These are phyloP conservation scores for Cantharellus anzutake DNA, from an alignment of 768 basidiomycete genomes.

Conservation along the genomic window DNA sequence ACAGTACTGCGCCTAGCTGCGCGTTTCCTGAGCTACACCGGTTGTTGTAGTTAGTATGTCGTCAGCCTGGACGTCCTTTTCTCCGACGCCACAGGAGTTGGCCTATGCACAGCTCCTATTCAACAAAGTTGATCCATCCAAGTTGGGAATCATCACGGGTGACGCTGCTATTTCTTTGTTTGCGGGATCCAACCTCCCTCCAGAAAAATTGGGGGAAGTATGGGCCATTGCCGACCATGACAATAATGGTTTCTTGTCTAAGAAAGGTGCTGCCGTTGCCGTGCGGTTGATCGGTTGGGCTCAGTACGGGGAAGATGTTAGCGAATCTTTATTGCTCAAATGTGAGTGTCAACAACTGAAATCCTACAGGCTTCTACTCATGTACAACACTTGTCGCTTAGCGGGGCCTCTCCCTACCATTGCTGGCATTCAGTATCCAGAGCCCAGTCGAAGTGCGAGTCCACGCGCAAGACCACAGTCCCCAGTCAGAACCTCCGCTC, in stretches of 20 bases:
- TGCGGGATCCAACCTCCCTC: conserved; percentile 59
- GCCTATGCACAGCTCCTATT: conserved; percentile 59
- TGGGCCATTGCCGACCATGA: conserved; percentile 87
- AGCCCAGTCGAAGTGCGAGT: conserved; percentile 6
- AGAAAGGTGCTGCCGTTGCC: conserved; percentile 71
- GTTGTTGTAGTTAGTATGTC: not conserved
- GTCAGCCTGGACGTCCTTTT: conserved; percentile 18
- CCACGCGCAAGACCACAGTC: not conserved
- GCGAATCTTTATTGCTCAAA: conserved; percentile 42
- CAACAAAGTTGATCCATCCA: conserved; percentile 50
- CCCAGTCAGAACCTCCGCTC: not conserved
- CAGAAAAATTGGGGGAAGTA: conserved; percentile 70
- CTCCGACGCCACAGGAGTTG: conserved; percentile 29
- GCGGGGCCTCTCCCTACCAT: conserved; percentile 75
- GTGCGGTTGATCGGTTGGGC: conserved; percentile 86
- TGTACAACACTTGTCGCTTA: conserved; percentile 16
- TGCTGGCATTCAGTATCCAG: conserved; percentile 36
- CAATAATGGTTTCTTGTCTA: conserved; percentile 82
- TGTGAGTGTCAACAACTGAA: conserved; percentile 29
- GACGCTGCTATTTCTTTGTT: conserved; percentile 82
- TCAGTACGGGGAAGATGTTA: conserved; percentile 62
- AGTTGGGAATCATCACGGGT: conserved; percentile 70
- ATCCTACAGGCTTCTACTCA: not conserved
- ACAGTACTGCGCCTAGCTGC: no score
- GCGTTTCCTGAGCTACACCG: no score